Base-by-base conservation (phyloP, 2,329 filamentous ascomycete genomes). In the Oidium heveae region DNA sequence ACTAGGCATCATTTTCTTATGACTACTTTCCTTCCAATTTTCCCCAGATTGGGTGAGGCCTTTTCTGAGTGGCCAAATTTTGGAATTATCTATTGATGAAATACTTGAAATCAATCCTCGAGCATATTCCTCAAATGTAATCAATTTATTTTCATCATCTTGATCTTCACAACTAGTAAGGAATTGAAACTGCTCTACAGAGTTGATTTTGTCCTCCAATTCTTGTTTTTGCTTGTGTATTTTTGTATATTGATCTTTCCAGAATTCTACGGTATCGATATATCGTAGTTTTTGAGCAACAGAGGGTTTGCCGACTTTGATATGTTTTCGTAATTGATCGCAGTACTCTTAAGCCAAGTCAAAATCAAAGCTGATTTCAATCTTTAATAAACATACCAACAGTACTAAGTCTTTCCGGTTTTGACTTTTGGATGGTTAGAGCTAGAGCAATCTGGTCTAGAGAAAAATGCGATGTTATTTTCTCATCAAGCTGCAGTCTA, bases 251-350 rank as follows among this genome's bases (percentile, higher is more conserved):
- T 61, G 59, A 33, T 62, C 59, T 47, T 59, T 63, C 63, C 63
- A 64, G 54, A 62, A 62, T 50, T 60, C 60, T 1, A 49, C 39
- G n/a, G 56, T 59, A 54, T 63, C 63, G 51, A 63, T 43, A 55
- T 61, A 59, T n/a, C 59, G 59, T n/a, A 55, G 49, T 18, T 58
- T 47, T 12, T 57, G 52, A 24, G 49, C 13, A 9, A 46, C 12
- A 32, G 43, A 43, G 24, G 28, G 43, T 28, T 28, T 37, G n/a
- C 57, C 55, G 20, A n/a, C 53, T 46, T 58, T 57, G 28, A 59
- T 55, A 18, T 56, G 53, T 39, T 59, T 60, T 15, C 34, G 55
- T 2, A 64, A 53, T 60, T 56, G n/a, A n/a, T n/a, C n/a, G 18
- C 55, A 56, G 41, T 61, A 63, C 16, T 62, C 62, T 64, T 43